Base-by-base conservation (phyloP, 352 stramenopile genomes). In the Phytophthora idaei region DNA sequence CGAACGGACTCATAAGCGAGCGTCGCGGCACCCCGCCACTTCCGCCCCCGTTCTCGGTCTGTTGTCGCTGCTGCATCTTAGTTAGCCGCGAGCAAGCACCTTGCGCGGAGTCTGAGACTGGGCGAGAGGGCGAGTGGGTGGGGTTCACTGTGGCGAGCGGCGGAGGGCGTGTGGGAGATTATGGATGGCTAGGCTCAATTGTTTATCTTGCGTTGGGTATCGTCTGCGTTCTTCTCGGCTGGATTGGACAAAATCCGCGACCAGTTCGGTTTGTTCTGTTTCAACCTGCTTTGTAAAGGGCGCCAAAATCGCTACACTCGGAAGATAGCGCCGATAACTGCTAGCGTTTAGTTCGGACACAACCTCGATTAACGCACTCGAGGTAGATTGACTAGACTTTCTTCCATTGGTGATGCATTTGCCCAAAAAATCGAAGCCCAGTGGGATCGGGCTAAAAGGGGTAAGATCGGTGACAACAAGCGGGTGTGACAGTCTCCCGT, bases 231-330 rank as follows among this genome's bases (percentile, higher is more conserved):
- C 46, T 65, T 65, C 55, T 61, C 25, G 28, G n/a, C 37, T 44
- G n/a, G 52, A 32, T 76, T 73, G 69, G 64, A 63, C 64, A 73
- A 76, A 76, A 69, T 55, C 25, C 57, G 11, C 15, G 25, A 57
- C n/a, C 15, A n/a, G 21, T 51, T 32, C 12, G 45, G 41, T 46
- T n/a, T 9, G 5, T 21, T 21, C 21, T 21, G 21, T 37, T 37
- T 37, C 50, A 42, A 41, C 49, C 44, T 64, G 41, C 28, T 42
- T 37, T 41, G 45, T 69, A 71, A 69, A 72, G 51, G 11, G 9
- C 5, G 7, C 21, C 44, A 32, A 5, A 56, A 12, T 28, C n/a
- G 5, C 0, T 12, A 17, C 12, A 31, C 12, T 44, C 9, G 17
- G n/a, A 27, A 44, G 39, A 50, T 21, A 50, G 27, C 31, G 11